Base-by-base conservation (phyloP, 352 stramenopile genomes). In the Pythium angustatum region DNA sequence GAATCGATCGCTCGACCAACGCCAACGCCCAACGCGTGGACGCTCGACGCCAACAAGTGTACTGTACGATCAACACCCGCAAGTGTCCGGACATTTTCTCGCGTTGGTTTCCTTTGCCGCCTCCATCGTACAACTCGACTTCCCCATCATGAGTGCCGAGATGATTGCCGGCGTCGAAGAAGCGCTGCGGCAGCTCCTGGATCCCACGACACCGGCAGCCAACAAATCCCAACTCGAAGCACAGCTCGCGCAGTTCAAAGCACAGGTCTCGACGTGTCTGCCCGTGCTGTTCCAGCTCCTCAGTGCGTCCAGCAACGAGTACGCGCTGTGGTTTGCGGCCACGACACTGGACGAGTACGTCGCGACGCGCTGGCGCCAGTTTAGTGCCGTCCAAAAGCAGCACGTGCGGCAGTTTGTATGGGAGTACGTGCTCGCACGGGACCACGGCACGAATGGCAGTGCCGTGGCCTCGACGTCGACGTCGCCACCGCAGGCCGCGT, bases 281-380 rank as follows among this genome's bases (percentile, higher is more conserved):
- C 80, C 79, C 33, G 77, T 93, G 54, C 54, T 93, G 1, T 87
- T 83, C 61, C 72, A 85, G 69, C 64, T 93, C 15, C 62, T 93
- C 38, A 52, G 58, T 34, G 76, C 78, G 15, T 90, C 79, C 12
- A 77, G 68, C 60, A 89, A 81, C 67, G 79, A 91, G 73, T 91
- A 90, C 64, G 71, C 79, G 66, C 81, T 93, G 41, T 93, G 83
- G 83, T 93, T 93, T 53, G 83, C 83, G 6, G 68, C 74, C 21
- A 89, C 78, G 10, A 83, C 83, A 33, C 58, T 93, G 26, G 83
- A 93, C 40, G 83, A 93, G 69, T 91, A 91, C 66, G 78, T 93
- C 3, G 78, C 80, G 28, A 79, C 69, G 56, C 76, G 72, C 58
- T 93, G 81, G 81, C 28, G 64, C 0, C 71, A 77, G 27, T 81